Evolutionary conservation across 106 monocot species (phyloP), one percentile per base, ranked within the genome.

Genomic region (Vanilla planifolia): DNA sequence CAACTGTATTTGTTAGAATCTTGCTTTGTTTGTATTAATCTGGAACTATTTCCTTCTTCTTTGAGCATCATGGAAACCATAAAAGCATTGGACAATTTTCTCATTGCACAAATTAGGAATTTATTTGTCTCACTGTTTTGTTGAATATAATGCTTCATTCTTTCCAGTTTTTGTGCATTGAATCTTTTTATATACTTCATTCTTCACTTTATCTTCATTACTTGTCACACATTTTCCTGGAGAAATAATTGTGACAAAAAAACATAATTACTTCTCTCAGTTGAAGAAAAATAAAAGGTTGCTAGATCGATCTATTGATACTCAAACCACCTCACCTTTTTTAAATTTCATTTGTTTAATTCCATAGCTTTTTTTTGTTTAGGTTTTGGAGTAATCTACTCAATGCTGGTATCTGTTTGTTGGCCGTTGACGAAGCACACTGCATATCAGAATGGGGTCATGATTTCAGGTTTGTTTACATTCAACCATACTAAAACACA

Each of bases 361-460:
- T 10, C 6, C 35, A 9, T 57, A 6, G 19, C 28, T 5, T 17
- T 35, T 35, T 26, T 24, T 43, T 43, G 33, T 65, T 37, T 51
- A 98, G 91, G 60, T 98, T 98, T 64, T 98, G 98, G 98, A 48
- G 48, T 71, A 98, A 85, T 47, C 74, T 98, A 67, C 67, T 82
- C 40, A 69, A 59, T 42, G 51, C 45, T 0, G 98, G 96, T 30
- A 78, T 98, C 63, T 98, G 82, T 46, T 82, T 92, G 69, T 72
- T 98, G 64, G 98, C 91, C 76, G 82, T 98, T 50, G 98, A 98
- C 73, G 98, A 98, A 71, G 91, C 98, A 75, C 98, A 98, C 57
- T 98, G 98, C 68, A 98, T 92, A 77, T 98, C 98, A 62, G 98
- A 98, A 58, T 92, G 98, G 91, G 98, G 98, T 11, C 98, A 98